phyloP scores from a whole-genome alignment of 192 early-diverging fungal species.

The Chytriomyces sp. region DNA sequence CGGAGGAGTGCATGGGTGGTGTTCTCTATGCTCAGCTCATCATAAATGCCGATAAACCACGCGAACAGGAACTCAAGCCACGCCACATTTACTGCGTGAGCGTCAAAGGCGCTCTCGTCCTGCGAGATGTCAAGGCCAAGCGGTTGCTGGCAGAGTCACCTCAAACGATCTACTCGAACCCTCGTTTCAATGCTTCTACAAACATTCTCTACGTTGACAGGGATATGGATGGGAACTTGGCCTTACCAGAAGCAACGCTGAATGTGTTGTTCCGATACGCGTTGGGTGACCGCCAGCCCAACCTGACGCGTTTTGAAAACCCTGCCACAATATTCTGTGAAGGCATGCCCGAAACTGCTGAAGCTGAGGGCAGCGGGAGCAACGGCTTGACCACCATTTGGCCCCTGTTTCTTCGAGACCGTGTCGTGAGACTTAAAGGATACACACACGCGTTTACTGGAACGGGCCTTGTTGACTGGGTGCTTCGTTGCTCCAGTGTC shows the following conservation, averaged over 20 bases:
- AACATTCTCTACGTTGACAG: slow-evolving; percentile 35
- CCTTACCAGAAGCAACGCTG: neutral
- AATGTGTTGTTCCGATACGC: slow-evolving; percentile 5
- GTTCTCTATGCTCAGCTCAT: slow-evolving; percentile 27
- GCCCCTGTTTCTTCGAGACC: slow-evolving; percentile 39
- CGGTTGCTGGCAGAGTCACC: slow-evolving; percentile 13
- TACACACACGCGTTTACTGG: slow-evolving; percentile 46
- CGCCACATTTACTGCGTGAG: slow-evolving; percentile 25
- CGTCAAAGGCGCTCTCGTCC: slow-evolving; percentile 27
- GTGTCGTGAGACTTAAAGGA: slow-evolving; percentile 30
- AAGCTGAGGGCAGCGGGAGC: neutral
- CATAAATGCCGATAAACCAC: slow-evolving; percentile 26
- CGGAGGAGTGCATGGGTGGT: slow-evolving; percentile 20
- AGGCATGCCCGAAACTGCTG: slow-evolving; percentile 14
- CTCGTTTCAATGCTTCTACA: neutral
- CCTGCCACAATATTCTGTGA: slow-evolving; percentile 4
- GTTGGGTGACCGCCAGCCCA: slow-evolving; percentile 13
- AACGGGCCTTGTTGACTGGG: slow-evolving; percentile 35
- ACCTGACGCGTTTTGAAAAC: slow-evolving; percentile 20
- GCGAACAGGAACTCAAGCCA: slow-evolving; percentile 13
- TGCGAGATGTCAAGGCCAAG: slow-evolving; percentile 29
- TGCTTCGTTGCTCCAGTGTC: slow-evolving; percentile 35
- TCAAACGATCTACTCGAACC: neutral
- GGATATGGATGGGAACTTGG: slow-evolving; percentile 22
- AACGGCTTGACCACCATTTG: slow-evolving; percentile 11